Conservation (phyloP, 768 basidiomycete species). For the Rhodosporidiobolus odoratus region DNA sequence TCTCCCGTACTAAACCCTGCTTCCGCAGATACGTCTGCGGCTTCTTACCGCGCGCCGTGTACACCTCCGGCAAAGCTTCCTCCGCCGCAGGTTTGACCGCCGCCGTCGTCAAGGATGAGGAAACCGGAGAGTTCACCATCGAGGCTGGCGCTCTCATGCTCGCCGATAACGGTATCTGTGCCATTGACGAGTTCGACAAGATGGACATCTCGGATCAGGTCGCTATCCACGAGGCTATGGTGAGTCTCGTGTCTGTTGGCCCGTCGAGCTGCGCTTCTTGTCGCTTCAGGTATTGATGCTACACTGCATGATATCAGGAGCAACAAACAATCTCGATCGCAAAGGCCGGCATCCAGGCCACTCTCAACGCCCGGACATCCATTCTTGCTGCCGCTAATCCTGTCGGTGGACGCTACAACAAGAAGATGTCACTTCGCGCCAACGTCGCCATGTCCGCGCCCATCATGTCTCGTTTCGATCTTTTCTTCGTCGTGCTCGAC, state of each 20-base stretch:
- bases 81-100: slow-evolving; percentile 98
- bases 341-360: slow-evolving; percentile 98
- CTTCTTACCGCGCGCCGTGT: slow-evolving; percentile 94
- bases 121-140: slow-evolving; percentile 98
- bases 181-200: slow-evolving; percentile 99
- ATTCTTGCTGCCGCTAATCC: slow-evolving; percentile 98
- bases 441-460: slow-evolving; percentile 98
- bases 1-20: slow-evolving; percentile 8
- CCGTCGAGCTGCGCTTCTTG: no score
- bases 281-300: no score
- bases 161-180: slow-evolving; percentile 98
- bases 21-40: slow-evolving; percentile 84
- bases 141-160: slow-evolving; percentile 99
- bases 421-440: slow-evolving; percentile 80
- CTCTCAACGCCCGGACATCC: slow-evolving; percentile 92
- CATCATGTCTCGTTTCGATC: slow-evolving; percentile 97
- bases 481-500: slow-evolving; percentile 97
- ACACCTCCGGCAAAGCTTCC: slow-evolving; percentile 98
- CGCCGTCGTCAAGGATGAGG: slow-evolving; percentile 96
- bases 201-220: slow-evolving; percentile 99
- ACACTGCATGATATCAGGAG: neutral
- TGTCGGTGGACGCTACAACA: slow-evolving; percentile 90
- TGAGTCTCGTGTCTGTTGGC: no score
- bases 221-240: slow-evolving; percentile 99
- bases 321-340: slow-evolving; percentile 93